Base-by-base conservation (phyloP, 805 yeast species). In the Jamesozyma spencerorum region DNA sequence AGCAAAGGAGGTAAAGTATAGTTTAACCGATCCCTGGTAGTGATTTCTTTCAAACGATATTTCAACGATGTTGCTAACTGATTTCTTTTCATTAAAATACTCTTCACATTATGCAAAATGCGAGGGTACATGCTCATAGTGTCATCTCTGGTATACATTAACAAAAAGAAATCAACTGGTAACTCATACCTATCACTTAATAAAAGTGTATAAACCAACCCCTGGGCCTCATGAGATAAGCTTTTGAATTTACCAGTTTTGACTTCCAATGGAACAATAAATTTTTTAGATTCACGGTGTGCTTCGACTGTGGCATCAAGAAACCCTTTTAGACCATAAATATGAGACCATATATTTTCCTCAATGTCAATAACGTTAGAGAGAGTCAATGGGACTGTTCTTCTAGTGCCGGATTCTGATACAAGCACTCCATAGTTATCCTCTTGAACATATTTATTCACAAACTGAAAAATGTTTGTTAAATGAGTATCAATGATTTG, bases 281-380 rank as follows among this genome's bases (percentile, higher is more conserved):
- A 72, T 1, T 49, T 47, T 12, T 57, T 53, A 4, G 66, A 67
- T 34, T 64, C 64, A 7, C 71, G 55, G 19, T 64, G 58, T 0
- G 83, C 81, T 48, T 81, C 82, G 2, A 86, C 70, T 0, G 95
- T 86, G 2, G 81, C 95, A 64, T 92, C 99, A 14, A 88, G 77
- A 50, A 81, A 75, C 0, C 99, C 99, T 49, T 85, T 76, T 7
- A 92, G 62, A 0, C 99, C 99, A 64, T 74, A 87, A 55, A 75
- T 72, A 0, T 97, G 95, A 0, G 97, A 85, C 86, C 94, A 79
- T 12, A 92, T 80, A 50, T 79, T 83, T 53, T 92, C 97, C 60
- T 92, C 99, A 8, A 85, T 75, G 53, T 85, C 95, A 27, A 85
- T 65, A 7, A 87, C 73, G 42, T 80, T 77, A 13, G 75, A 66